Base-by-base conservation (phyloP, 2,329 filamentous ascomycete genomes). In the Clonostachys rosea region DNA sequence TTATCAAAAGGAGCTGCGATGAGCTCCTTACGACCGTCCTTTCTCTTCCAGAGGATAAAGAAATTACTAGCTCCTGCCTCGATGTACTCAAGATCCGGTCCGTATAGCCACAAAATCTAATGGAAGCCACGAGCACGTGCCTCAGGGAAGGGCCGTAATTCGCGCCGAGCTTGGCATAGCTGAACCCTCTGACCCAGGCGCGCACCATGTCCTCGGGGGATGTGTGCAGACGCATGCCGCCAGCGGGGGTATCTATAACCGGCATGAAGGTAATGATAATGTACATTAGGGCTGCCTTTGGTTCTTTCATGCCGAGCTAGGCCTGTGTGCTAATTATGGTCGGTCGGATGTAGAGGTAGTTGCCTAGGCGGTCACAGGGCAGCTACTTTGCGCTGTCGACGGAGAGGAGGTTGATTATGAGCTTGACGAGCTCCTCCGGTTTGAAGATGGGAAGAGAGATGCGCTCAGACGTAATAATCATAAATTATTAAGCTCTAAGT, bases 321-420 rank as follows among this genome's bases (percentile, higher is more conserved):
- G 84, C 69, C 56, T 89, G 87, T 9, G 86, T 91, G 45, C 86
- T 91, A 60, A 96, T 96, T 65, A 96, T 77, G 1, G 89, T 90
- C 2, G 91, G 91, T 43, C 91, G 86, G 49, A 96, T 76, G 71
- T 96, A 96, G 46, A 96, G 71, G 71, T 86, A 95, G 45, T 71
- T 71, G 40, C 87, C 87, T 2, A 84, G 75, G 36, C 80, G 73
- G 51, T 80, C 74, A 56, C 78, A 78, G 40, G 90, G 89, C 39
- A 95, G 77, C 90, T 90, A 96, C 60, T 86, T 87, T 53, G 78
- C 70, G 3, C 85, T 86, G 66, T 95, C 87, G 54, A 84, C 78
- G 52, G 83, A 79, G 62, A 89, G 79, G 44, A 96, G 79, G 43
- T 79, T 79, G 35, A 81, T 67, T 54, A 95, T 81, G 53, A 95